A percentile compares a stretch with the other conserved stretches of the same genome.
Conservation (phyloP, 306 rosid species). For the Inga oerstediana region DNA sequence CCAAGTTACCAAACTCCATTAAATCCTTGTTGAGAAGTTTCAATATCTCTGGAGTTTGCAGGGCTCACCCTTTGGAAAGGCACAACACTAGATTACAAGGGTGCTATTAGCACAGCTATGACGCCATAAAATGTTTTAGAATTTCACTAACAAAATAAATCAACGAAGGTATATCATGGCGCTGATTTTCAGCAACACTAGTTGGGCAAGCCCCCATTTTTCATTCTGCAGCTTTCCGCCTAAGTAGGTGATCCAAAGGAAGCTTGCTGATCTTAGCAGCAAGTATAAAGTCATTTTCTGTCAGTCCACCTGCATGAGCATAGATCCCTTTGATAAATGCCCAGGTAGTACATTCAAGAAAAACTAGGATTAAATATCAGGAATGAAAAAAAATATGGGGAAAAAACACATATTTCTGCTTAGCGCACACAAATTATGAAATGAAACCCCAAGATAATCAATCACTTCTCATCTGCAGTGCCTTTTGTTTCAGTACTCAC, state of each 20-base stretch:
- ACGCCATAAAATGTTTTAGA: not conserved
- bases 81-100: not conserved
- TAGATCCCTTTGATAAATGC: slow-evolving; percentile 15
- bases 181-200: not conserved
- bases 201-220: not conserved
- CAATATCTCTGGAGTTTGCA: not conserved
- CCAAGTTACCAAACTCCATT: not conserved
- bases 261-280: slow-evolving; percentile 78
- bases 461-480: slow-evolving; percentile 13
- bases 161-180: not conserved
- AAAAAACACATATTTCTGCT: not conserved
- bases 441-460: slow-evolving; percentile 3
- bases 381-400: not conserved
- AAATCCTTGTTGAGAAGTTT: not conserved
- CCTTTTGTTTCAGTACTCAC: slow-evolving; percentile 13
- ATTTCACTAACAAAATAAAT: not conserved
- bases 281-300: slow-evolving; percentile 90
- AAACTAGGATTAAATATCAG: not conserved
- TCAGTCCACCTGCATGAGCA: slow-evolving; percentile 76
- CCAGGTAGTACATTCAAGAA: not conserved
- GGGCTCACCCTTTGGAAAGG: not conserved
- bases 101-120: not conserved
- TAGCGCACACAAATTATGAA: not conserved
- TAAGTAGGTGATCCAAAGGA: slow-evolving; percentile 52
- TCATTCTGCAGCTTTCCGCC: slow-evolving; percentile 51